Evolutionary conservation across 768 basidiomycete genomes (phyloP), one percentile per base, ranked within the genome.

Genomic region (Pisolithus tinctorius): DNA sequence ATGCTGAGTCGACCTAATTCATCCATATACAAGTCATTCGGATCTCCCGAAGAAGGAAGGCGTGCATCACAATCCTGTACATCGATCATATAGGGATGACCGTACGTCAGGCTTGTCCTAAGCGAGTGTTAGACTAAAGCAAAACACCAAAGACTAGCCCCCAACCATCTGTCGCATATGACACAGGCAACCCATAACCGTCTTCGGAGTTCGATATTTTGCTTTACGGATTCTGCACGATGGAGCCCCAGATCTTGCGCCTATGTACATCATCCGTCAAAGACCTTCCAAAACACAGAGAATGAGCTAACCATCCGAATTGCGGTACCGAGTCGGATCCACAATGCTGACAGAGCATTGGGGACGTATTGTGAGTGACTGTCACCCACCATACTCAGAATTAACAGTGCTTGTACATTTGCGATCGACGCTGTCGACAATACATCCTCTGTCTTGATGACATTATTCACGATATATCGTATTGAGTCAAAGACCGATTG

Each of bases 171-270:
- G 69, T 99, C 95, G 58, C 86, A 84, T 58, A 98, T 91, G 49
- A 98, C 83, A 71, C 95, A 98, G 37, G 84, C 84, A 23, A 85
- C 91, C 96, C 96, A 99, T 36, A 99, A 74, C 48, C 96, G 79
- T 53, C 96, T 79, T 48, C 93, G 76, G 40, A 93, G 75, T 66
- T 94, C 94, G 45, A 98, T 81, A 55, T 84, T 80, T 63, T 86
- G 84, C 59, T 83, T 88, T 40, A 86, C 83, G 0, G 86, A 84
- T 65, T 94, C 92, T 42, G 94, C 90, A 25, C 96, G 81, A 67
- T 98, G 95, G 47, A 99, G 70, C 3, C 96, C 96, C 27, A 99
- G 76, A 64, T 98, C 95, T 72, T 99, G 96, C 4, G 95, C 96
- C 93, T 93, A 20, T 20, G 20, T 20, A 56, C 27, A 55, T 13